Evolutionary conservation across 2,329 filamentous ascomycete genomes (phyloP), one percentile per base, ranked within the genome.

Genomic region (Didymella segeticola): DNA sequence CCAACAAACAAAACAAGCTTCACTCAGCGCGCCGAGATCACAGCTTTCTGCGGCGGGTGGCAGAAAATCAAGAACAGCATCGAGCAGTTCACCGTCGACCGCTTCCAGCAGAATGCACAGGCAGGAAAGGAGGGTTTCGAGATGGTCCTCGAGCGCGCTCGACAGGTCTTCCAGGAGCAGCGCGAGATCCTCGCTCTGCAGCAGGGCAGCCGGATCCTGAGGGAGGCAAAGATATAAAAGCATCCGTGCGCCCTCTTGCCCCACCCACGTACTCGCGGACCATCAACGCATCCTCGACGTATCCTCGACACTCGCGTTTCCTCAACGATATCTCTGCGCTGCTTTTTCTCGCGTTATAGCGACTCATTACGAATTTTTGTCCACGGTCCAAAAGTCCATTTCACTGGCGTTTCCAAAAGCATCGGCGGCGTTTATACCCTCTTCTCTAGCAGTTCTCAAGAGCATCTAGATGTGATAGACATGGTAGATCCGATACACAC

Each of bases 21-120:
- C 72, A 82, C 86, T 41, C 95, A 99, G 79, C 88, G 91, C 57
- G 95, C 95, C 31, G 87, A 93, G 77, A 93, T 99, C 72, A 96
- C 93, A 1, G 95, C 95, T 0, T 81, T 98, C 9, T 96, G 92
- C 75, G 93, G 95, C 63, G 95, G 95, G 58, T 99, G 95, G 93
- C 91, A 97, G 78, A 91, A 92, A 72, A 92, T 98, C 73, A 95
- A 91, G 82, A 96, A 95, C 78, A 91, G 88, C 73, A 96, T 99
- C 67, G 95, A 99, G 80, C 92, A 98, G 67, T 87, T 90, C 46
- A 89, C 92, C 34, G 89, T 98, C 37, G 89, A 89, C 61, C 82
- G 91, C 48, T 99, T 99, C 80, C 85, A 86, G 64, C 91, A 99
- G 77, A 99, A 99, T 70, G 93, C 95, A 20, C 82, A 83, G 64